Conservation (phyloP, 768 basidiomycete species). For the Cystobasidium tubakii region DNA sequence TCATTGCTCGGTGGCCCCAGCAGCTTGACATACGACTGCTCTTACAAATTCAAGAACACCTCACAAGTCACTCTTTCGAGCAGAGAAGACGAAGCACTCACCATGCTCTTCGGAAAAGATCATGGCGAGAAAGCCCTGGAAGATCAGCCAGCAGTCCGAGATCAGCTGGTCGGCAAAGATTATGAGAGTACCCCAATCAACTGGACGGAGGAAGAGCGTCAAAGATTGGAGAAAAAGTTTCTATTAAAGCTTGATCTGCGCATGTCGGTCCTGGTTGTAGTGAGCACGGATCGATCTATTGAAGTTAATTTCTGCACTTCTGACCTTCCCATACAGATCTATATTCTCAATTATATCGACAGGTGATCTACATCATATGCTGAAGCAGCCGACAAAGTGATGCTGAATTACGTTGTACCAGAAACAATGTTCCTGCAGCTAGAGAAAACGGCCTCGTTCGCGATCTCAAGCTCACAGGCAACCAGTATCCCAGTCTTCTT, state of each 20-base stretch:
- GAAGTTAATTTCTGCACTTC: background rate
- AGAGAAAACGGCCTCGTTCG: constrained; percentile 44
- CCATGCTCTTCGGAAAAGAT: background rate
- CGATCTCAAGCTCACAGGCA: constrained; percentile 46
- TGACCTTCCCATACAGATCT: background rate
- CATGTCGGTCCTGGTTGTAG: constrained; percentile 46
- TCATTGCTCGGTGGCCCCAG: background rate
- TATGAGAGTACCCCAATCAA: constrained; percentile 14
- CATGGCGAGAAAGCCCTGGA: background rate
- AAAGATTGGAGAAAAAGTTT: constrained; percentile 47
- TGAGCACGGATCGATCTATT: background rate
- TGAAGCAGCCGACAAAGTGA: background rate
- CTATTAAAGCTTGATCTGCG: constrained; percentile 49
- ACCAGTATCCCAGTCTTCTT: constrained; percentile 42
- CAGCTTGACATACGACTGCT: background rate
- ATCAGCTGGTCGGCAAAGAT: constrained; percentile 4
- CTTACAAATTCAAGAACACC: background rate
- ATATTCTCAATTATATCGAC: constrained; percentile 24
- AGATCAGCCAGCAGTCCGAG: background rate
- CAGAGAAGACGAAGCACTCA: too few relatives aligned
- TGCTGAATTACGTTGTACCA: background rate
- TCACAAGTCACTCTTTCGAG: background rate
- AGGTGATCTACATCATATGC: constrained; percentile 33
- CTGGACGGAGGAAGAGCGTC: constrained; percentile 37
- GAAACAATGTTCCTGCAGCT: constrained; percentile 45